phyloP scores from a whole-genome alignment of 108 stramenopile species.

The Cyclotella sp. region DNA sequence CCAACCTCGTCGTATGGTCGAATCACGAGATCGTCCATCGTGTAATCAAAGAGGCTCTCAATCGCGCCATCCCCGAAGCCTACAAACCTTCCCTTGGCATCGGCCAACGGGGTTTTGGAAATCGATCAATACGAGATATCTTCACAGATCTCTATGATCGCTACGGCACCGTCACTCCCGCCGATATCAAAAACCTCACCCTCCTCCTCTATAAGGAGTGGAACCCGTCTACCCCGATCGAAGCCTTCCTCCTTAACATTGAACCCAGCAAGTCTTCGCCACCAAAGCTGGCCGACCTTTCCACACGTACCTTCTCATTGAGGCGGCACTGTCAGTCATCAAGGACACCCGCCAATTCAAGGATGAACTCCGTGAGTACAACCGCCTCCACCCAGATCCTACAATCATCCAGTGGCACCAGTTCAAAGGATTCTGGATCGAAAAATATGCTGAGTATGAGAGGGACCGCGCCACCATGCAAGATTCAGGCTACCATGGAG shows the following conservation, averaged over 20 bases:
- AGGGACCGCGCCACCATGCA: background rate
- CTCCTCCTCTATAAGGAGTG: background rate
- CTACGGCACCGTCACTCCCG: no score
- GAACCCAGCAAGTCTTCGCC: background rate
- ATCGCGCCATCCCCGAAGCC: background rate
- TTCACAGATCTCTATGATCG: no score
- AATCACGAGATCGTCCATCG: background rate
- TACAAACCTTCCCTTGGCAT: background rate
- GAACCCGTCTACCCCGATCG: background rate
- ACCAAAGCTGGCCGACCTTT: no score
- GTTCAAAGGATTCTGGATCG: background rate
- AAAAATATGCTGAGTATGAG: no score
- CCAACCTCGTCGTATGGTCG: no score
- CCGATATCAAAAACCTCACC: no score
- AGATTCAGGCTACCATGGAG: background rate
- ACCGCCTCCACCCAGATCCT: background rate
- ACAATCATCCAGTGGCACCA: background rate
- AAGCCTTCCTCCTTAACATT: slow-evolving; percentile 1
- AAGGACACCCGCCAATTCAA: no score
- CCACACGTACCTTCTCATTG: no score
- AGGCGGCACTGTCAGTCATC: no score
- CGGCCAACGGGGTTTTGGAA: no score
- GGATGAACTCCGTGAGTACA: background rate
- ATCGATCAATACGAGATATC: no score
- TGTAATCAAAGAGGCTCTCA: background rate